A percentile compares a stretch with the other conserved stretches of the same genome.
phyloP scores from a whole-genome alignment of 2,329 filamentous ascomycete genomes.

The Pestalotiopsis sp. region DNA sequence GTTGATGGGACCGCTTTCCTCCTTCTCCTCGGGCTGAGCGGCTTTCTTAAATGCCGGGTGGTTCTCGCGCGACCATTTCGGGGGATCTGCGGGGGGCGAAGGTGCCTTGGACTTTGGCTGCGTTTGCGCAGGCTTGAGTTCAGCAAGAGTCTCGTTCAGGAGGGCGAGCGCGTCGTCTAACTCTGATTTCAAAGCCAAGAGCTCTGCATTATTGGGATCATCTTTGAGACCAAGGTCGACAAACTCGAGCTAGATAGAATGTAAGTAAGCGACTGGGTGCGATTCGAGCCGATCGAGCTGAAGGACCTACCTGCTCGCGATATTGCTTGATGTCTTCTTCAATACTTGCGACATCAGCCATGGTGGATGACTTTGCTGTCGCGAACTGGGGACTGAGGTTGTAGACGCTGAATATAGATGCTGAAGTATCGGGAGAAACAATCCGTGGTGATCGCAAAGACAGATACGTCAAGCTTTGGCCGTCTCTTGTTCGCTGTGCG shows the following conservation, averaged over 20 bases:
- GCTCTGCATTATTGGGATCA: slow-evolving; percentile 79
- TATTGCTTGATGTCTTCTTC: slow-evolving; percentile 58
- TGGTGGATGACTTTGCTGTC: slow-evolving; percentile 23
- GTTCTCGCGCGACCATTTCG: slow-evolving; percentile 81
- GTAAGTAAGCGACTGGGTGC: slow-evolving; percentile 10
- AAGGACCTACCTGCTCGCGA: slow-evolving; percentile 56
- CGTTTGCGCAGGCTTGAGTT: slow-evolving; percentile 68
- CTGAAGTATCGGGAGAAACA: too few species aligned
- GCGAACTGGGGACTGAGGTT: too few species aligned
- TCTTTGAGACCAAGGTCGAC: slow-evolving; percentile 76
- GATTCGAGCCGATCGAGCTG: neutral
- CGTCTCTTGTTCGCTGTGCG: neutral
- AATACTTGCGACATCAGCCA: slow-evolving; percentile 46
- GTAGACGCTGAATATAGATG: too few species aligned
- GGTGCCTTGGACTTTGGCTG: slow-evolving; percentile 43
- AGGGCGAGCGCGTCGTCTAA: slow-evolving; percentile 80
- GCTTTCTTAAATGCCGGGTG: slow-evolving; percentile 75
- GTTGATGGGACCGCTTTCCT: slow-evolving; percentile 53
- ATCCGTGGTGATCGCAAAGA: neutral
- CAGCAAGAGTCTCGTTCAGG: slow-evolving; percentile 78
- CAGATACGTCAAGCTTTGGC: neutral
- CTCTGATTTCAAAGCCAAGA: slow-evolving; percentile 77
- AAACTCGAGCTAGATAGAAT: slow-evolving; percentile 67
- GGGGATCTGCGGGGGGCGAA: slow-evolving; percentile 57
- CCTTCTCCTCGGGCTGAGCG: slow-evolving; percentile 54